Evolutionary conservation across 2,329 filamentous ascomycete species (phyloP).

Genomic region (Fusarium guadeloupense): DNA sequence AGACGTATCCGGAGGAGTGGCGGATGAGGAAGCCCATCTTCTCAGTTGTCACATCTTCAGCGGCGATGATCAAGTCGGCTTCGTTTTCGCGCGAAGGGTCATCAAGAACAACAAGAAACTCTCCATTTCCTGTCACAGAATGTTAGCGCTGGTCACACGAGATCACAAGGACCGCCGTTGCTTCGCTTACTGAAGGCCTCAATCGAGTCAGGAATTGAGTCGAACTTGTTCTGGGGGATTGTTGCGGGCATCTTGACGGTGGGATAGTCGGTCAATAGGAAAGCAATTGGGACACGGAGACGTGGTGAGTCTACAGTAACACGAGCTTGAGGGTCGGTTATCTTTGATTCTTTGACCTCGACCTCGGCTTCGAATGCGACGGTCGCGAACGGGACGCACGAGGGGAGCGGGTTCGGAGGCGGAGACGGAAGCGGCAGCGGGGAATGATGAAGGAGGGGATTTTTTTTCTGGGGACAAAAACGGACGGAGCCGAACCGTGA

Average conservation of each 20-base stretch:
- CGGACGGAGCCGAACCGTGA: constrained; percentile 18
- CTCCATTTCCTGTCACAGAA: constrained; percentile 69
- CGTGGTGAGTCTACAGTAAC: background rate
- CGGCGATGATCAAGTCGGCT: constrained; percentile 96
- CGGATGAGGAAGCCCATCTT: constrained; percentile 98
- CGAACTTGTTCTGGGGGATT: constrained; percentile 65
- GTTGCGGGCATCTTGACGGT: constrained; percentile 58
- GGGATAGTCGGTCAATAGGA: background rate
- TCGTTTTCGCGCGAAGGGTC: constrained; percentile 94
- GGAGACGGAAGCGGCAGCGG: constrained; percentile 34
- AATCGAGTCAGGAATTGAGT: constrained; percentile 72
- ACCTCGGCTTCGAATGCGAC: constrained; percentile 37
- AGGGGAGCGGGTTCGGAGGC: constrained; percentile 36
- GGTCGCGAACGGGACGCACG: constrained; percentile 30
- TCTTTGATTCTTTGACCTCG: constrained; percentile 24
- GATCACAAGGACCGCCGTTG: constrained; percentile 10
- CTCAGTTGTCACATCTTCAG: constrained; percentile 80
- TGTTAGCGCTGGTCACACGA: constrained; percentile 17
- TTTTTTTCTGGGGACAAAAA: constrained; percentile 12
- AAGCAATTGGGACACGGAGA: constrained; percentile 5
- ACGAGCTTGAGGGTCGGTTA: background rate
- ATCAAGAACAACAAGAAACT: constrained; percentile 97
- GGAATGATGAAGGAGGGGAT: constrained; percentile 24
- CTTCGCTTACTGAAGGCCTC: constrained; percentile 70
- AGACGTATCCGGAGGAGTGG: constrained; percentile 89